These are phyloP conservation scores for Mycena vulgaris DNA, from an alignment of 768 basidiomycete species.

Conservation along the genomic window DNA sequence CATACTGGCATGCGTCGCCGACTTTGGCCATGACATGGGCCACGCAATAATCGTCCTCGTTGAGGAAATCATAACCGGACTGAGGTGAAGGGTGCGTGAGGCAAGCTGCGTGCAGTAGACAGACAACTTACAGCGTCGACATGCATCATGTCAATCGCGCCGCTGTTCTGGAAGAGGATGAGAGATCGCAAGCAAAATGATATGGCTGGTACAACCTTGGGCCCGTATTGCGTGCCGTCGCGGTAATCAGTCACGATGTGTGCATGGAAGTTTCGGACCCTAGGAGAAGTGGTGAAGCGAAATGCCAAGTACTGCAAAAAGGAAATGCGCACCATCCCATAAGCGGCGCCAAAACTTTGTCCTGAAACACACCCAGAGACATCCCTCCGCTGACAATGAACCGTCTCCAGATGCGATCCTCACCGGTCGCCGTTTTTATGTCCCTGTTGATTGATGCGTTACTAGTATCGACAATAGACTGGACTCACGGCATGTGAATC, in stretches of 20 bases:
- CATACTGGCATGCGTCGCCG: conserved; percentile 40
- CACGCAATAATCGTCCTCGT: conserved; percentile 43
- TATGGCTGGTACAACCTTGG: conserved; percentile 38
- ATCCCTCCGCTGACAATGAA: conserved; percentile 46
- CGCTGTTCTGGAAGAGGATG: conserved; percentile 34
- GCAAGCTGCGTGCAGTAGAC: conserved; percentile 13
- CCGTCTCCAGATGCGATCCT: conserved; percentile 42
- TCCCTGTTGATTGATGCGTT: conserved; percentile 24
- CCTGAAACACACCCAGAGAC: conserved; percentile 45
- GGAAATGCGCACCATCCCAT: conserved; percentile 43
- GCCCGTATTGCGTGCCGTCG: conserved; percentile 45
- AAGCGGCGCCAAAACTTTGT: conserved; percentile 45
- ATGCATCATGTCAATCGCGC: conserved; percentile 43
- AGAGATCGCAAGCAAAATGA: conserved; percentile 16
- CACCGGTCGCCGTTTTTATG: conserved; percentile 33
- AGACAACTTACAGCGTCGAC: conserved; percentile 34
- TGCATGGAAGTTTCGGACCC: conserved; percentile 46
- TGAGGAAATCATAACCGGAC: conserved; percentile 43
- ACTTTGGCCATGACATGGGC: conserved; percentile 43
- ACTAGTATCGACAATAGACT: conserved; percentile 5
- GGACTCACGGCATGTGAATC: conserved; percentile 38
- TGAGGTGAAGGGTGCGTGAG: conserved; percentile 18
- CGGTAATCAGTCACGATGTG: conserved; percentile 47
- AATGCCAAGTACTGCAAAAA: conserved; percentile 7
- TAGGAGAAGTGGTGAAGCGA: conserved; percentile 27